Conservation (phyloP, 352 stramenopile species). For the Phytophthora aleatoria region DNA sequence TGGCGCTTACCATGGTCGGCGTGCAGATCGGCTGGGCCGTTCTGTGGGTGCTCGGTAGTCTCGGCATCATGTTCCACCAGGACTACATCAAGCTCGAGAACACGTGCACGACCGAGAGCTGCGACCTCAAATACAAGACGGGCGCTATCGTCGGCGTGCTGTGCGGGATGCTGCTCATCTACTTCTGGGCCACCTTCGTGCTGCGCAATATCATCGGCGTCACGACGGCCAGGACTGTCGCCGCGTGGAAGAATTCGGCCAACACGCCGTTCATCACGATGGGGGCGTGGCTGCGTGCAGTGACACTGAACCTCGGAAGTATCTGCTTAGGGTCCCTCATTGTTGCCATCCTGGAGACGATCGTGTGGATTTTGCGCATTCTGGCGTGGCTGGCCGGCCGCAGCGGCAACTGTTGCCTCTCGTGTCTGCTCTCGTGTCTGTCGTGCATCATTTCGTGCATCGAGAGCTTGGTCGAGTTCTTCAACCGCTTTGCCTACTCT, state of each 20-base stretch:
- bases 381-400: constrained; percentile 62
- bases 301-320: constrained; percentile 90
- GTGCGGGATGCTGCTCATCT: constrained; percentile 91
- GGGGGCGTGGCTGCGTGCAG: constrained; percentile 74
- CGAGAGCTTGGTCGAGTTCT: constrained; percentile 87
- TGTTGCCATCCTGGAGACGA: constrained; percentile 90
- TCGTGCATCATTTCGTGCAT: constrained; percentile 84
- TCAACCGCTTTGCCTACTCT: constrained; percentile 90
- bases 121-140: constrained; percentile 50
- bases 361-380: constrained; percentile 68
- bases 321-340: constrained; percentile 94
- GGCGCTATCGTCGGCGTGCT: constrained; percentile 69
- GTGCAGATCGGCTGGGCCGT: constrained; percentile 88
- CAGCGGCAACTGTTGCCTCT: constrained; percentile 78
- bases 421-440: constrained; percentile 68
- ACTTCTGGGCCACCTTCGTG: constrained; percentile 92
- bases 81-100: constrained; percentile 66
- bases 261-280: constrained; percentile 77
- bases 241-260: constrained; percentile 87
- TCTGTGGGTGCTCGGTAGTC: constrained; percentile 84
- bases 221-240: constrained; percentile 89
- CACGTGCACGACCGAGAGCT: constrained; percentile 52
- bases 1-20: constrained; percentile 84
- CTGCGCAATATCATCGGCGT: constrained; percentile 90
- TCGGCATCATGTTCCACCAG: constrained; percentile 83